Conservation (phyloP, 1,284 basidiomycete species). For the Pseudozyma hubeiensis region DNA sequence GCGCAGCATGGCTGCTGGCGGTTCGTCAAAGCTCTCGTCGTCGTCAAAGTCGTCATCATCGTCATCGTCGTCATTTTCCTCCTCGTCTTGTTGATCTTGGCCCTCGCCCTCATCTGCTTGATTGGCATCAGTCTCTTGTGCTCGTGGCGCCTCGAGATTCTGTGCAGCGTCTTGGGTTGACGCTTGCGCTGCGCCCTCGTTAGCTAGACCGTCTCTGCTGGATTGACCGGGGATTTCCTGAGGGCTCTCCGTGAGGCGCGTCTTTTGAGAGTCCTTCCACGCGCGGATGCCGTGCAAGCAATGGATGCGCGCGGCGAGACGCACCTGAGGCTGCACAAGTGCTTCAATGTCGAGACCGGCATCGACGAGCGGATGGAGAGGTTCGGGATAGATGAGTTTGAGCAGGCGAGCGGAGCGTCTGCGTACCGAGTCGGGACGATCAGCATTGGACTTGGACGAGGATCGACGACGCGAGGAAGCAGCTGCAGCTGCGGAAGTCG, state of each 20-base stretch:
- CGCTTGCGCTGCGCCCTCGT: conserved; percentile 20
- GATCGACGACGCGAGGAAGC: conserved; percentile 18
- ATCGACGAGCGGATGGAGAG: conserved; percentile 33
- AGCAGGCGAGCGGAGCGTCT: conserved; percentile 38
- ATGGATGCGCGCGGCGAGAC: conserved; percentile 41
- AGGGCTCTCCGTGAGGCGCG: conserved; percentile 35
- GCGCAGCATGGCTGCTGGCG: conserved; percentile 32
- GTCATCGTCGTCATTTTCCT: conserved; percentile 3
- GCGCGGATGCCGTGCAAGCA: conserved; percentile 47
- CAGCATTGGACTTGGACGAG: conserved; percentile 11
- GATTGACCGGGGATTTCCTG: conserved; percentile 39
- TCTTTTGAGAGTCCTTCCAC: conserved; percentile 45
- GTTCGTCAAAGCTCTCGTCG: conserved; percentile 37
- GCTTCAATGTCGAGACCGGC: conserved; percentile 35
- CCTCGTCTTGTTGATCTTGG: not conserved
- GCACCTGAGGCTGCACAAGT: conserved; percentile 24
- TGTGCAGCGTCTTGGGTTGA: not conserved
- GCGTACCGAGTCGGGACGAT: conserved; percentile 30
- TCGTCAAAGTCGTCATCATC: conserved; percentile 12
- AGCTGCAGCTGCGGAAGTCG: not conserved
- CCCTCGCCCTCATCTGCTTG: not conserved
- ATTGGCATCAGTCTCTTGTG: not conserved
- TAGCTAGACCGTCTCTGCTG: conserved; percentile 20
- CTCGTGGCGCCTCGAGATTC: not conserved
- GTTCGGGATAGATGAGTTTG: conserved; percentile 38